Evolutionary conservation across 176 grass and related monocot species (phyloP).

Genomic region (Oryza meridionalis): DNA sequence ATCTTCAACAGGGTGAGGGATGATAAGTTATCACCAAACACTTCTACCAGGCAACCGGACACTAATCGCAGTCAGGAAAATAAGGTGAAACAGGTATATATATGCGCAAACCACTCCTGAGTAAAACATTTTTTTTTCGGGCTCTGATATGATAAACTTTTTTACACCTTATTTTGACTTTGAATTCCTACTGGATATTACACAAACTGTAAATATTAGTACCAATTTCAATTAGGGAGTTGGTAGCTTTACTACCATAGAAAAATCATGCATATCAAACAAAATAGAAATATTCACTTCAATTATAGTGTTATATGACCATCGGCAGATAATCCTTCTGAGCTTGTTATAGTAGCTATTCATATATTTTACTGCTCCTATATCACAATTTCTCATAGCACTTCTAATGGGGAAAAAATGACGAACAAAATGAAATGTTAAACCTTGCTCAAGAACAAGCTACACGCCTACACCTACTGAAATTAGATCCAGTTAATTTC

Average conservation of each 20-base stretch:
- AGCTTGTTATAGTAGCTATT: neutral
- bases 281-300: slow-evolving; percentile 2
- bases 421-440: neutral
- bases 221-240: neutral
- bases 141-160: neutral
- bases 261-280: slow-evolving; percentile 14
- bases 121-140: neutral
- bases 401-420: neutral
- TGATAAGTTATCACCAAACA: slow-evolving; percentile 42
- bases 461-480: too few relatives aligned
- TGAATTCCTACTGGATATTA: slow-evolving; percentile 22
- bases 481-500: neutral
- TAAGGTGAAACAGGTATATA: slow-evolving; percentile 49
- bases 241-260: slow-evolving; percentile 16
- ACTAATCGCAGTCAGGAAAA: neutral
- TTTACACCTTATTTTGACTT: slow-evolving; percentile 11
- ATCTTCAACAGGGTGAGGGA: slow-evolving; percentile 68
- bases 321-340: neutral
- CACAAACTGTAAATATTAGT: slow-evolving; percentile 4
- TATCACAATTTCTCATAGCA: neutral
- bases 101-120: too few relatives aligned
- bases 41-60: slow-evolving; percentile 42
- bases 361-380: neutral
- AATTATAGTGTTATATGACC: neutral
- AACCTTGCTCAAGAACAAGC: neutral